Evolutionary conservation across 306 rosid genomes (phyloP).

Genomic region (Urtica urens): DNA sequence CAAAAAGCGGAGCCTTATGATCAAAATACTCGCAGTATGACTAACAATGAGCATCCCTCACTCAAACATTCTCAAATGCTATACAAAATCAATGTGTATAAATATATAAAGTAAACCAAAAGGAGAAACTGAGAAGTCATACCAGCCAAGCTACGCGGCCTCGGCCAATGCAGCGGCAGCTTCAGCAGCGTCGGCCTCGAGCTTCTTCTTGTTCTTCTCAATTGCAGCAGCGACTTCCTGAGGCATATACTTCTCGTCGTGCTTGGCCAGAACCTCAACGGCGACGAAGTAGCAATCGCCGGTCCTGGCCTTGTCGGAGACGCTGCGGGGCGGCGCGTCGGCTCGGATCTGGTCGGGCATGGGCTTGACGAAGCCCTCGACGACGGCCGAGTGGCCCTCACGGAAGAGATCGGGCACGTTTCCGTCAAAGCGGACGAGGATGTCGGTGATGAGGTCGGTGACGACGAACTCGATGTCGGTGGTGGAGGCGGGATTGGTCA

Average conservation of each 20-base stretch:
- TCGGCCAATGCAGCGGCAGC: constrained; percentile 12
- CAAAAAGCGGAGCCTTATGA: constrained; percentile 8
- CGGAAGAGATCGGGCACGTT: constrained; percentile 78
- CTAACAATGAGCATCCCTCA: constrained; percentile 6
- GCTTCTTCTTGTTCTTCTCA: constrained; percentile 78
- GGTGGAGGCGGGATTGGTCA: constrained; percentile 56
- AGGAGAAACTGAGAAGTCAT: constrained; percentile 10
- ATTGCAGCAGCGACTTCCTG: constrained; percentile 70
- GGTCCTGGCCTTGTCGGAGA: constrained; percentile 58
- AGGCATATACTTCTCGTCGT: constrained; percentile 93
- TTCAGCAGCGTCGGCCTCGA: constrained; percentile 23
- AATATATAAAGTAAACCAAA: neutral
- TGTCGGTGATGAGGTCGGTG: constrained; percentile 81
- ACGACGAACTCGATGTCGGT: constrained; percentile 73
- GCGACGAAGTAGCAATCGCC: constrained; percentile 66
- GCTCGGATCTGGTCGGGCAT: constrained; percentile 50
- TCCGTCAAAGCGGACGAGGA: constrained; percentile 62
- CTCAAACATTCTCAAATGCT: neutral
- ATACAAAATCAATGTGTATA: constrained; percentile 5
- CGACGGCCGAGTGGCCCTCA: constrained; percentile 90
- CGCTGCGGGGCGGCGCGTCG: constrained; percentile 33
- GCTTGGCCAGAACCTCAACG: constrained; percentile 81
- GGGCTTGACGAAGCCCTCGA: constrained; percentile 79
- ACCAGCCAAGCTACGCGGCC: constrained; percentile 27
- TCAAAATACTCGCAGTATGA: neutral